Conservation (phyloP, 2,329 filamentous ascomycete genomes). For the Hypoxylon rubiginosum region DNA sequence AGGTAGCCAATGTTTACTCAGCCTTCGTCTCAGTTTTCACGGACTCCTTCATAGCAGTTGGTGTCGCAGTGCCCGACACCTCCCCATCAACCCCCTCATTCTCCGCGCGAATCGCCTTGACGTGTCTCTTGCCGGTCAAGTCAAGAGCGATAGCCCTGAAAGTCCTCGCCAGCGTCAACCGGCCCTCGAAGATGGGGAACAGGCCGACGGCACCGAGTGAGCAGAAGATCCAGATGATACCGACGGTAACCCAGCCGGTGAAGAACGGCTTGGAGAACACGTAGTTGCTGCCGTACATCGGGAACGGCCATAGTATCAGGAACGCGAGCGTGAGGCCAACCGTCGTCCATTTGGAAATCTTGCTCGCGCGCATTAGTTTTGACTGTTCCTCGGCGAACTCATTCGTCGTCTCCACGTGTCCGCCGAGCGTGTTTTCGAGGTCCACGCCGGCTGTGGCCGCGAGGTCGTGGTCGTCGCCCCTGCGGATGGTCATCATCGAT, state of each 20-base stretch:
- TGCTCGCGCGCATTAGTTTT: constrained; percentile 46
- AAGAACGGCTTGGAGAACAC: constrained; percentile 87
- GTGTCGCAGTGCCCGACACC: constrained; percentile 32
- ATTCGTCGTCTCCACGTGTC: constrained; percentile 63
- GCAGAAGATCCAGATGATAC: constrained; percentile 84
- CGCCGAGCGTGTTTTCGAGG: constrained; percentile 64
- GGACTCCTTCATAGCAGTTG: constrained; percentile 27
- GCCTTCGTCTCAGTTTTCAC: constrained; percentile 27
- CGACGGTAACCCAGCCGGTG: constrained; percentile 82
- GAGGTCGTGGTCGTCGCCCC: constrained; percentile 82
- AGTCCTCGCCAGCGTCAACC: constrained; percentile 74
- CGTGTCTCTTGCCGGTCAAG: constrained; percentile 61
- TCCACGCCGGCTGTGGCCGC: constrained; percentile 74
- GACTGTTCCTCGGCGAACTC: constrained; percentile 44
- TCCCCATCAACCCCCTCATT: constrained; percentile 41
- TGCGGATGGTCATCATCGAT: constrained; percentile 83
- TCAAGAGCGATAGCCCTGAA: constrained; percentile 73
- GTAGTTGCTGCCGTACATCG: constrained; percentile 86
- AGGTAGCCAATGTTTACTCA: constrained; percentile 4
- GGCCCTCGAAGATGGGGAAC: constrained; percentile 85
- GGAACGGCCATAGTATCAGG: constrained; percentile 90
- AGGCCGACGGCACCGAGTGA: constrained; percentile 80
- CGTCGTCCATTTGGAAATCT: constrained; percentile 63
- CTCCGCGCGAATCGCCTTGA: constrained; percentile 49
- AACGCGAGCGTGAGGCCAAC: constrained; percentile 76